Evolutionary conservation across 768 basidiomycete genomes (phyloP).

Genomic region (Hypholoma sublateritium): DNA sequence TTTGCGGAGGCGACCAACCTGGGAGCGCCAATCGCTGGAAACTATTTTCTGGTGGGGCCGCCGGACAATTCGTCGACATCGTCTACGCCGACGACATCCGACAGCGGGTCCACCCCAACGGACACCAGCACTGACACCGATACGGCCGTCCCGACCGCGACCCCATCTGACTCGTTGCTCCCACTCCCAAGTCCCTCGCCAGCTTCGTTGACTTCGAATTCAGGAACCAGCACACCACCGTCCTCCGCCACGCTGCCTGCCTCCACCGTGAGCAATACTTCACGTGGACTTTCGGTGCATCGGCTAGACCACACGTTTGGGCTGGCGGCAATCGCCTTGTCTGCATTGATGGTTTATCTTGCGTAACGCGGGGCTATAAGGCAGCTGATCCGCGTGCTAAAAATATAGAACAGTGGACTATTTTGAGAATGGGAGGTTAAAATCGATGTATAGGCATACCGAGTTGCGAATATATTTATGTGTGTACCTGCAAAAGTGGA

Average conservation of each 20-base stretch:
- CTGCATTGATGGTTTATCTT: too few relatives aligned
- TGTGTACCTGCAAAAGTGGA: too few relatives aligned
- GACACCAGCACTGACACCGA: neutral
- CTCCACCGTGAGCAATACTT: neutral
- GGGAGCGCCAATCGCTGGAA: constrained; percentile 39
- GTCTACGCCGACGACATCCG: constrained; percentile 9
- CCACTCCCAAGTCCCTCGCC: neutral
- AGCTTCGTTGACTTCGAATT: neutral
- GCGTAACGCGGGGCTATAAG: too few relatives aligned
- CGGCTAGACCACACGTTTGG: too few relatives aligned
- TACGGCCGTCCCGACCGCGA: neutral
- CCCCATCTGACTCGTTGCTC: neutral
- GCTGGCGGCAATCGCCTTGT: too few relatives aligned
- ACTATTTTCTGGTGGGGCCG: constrained; percentile 42
- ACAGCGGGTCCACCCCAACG: constrained; percentile 8
- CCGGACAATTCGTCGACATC: constrained; percentile 12
- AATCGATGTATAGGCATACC: too few relatives aligned
- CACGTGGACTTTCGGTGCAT: too few relatives aligned
- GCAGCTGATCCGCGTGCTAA: too few relatives aligned
- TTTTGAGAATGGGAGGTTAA: too few relatives aligned
- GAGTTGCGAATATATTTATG: too few relatives aligned
- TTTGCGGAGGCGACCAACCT: constrained; percentile 34
- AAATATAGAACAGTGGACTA: too few relatives aligned
- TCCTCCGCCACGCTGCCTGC: neutral
- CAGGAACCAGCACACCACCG: neutral